Conservation (phyloP, 768 basidiomycete genomes). For the Boletus rufocinnamomeus region DNA sequence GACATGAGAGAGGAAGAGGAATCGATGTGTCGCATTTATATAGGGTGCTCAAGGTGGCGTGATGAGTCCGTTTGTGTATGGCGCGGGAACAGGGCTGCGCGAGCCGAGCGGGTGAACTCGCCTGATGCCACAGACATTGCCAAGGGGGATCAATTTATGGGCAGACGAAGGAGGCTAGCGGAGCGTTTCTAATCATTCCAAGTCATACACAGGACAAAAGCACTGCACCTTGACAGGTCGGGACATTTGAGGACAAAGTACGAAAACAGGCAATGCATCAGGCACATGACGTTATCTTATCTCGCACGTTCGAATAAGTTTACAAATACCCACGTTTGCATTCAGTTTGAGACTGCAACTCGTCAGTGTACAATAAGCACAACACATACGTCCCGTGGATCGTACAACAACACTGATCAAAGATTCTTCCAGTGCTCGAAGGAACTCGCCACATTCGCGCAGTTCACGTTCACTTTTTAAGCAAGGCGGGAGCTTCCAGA, state of each 20-base stretch:
- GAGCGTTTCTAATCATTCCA: conserved; percentile 13
- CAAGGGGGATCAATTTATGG: conserved; percentile 3
- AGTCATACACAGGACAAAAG: conserved; percentile 23
- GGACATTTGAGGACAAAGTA: conserved; percentile 6
- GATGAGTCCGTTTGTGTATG: conserved; percentile 15
- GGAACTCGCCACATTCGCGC: conserved; percentile 4
- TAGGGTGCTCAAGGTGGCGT: conserved; percentile 30
- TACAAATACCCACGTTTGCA: conserved; percentile 11
- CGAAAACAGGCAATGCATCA: conserved; percentile 16
- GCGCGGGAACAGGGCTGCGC: conserved; percentile 24
- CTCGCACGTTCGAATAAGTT: conserved; percentile 18
- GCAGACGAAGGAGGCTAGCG: conserved; percentile 9
- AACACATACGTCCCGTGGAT: conserved; percentile 29
- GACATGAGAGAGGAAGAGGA: conserved; percentile 28
- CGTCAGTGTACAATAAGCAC: conserved; percentile 30
- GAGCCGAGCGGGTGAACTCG: conserved; percentile 22
- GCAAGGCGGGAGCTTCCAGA: conserved; percentile 65
- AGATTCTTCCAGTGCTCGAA: background rate
- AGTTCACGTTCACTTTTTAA: conserved; percentile 54
- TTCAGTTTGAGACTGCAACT: conserved; percentile 20
- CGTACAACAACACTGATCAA: conserved; percentile 26
- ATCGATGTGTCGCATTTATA: conserved; percentile 29
- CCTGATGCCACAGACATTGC: conserved; percentile 2
- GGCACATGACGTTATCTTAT: conserved; percentile 31
- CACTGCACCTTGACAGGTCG: conserved; percentile 26